phyloP scores from a whole-genome alignment of 495 filamentous ascomycete genomes.

The Aspergillus diversus region DNA sequence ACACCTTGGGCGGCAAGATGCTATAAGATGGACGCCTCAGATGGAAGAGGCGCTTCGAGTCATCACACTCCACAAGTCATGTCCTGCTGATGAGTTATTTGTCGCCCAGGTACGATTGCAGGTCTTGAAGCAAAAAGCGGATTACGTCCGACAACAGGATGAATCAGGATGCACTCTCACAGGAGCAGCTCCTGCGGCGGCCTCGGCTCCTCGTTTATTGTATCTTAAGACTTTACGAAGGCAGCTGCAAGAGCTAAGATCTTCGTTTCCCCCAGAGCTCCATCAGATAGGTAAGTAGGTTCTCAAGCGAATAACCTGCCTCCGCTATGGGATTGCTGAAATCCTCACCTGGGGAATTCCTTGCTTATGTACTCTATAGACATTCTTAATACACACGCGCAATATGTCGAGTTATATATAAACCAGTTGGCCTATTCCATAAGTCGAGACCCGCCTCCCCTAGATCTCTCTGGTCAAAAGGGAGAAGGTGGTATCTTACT shows the following conservation, averaged over 20 bases:
- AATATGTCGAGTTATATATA: slow-evolving; percentile 45
- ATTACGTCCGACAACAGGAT: slow-evolving; percentile 30
- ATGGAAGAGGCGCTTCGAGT: slow-evolving; percentile 34
- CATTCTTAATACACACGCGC: slow-evolving; percentile 34
- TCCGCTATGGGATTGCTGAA: slow-evolving; percentile 1
- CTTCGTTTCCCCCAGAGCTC: slow-evolving; percentile 22
- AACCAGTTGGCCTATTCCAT: slow-evolving; percentile 35
- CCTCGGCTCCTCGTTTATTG: slow-evolving; percentile 25
- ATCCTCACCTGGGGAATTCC: slow-evolving; percentile 1
- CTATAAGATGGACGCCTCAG: slow-evolving; percentile 33
- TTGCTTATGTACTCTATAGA: slow-evolving; percentile 16
- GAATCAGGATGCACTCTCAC: slow-evolving; percentile 21
- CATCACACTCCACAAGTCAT: slow-evolving; percentile 25
- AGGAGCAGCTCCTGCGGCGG: slow-evolving; percentile 13
- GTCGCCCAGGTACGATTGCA: slow-evolving; percentile 34
- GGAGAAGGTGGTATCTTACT: slow-evolving; percentile 14
- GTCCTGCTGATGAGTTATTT: slow-evolving; percentile 28
- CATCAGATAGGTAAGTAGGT: slow-evolving; percentile 26
- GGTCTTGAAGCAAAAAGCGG: slow-evolving; percentile 30
- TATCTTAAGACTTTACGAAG: slow-evolving; percentile 32
- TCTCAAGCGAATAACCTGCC: background rate
- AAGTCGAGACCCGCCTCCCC: slow-evolving; percentile 20
- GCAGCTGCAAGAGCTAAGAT: slow-evolving; percentile 27
- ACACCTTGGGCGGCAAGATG: slow-evolving; percentile 30
- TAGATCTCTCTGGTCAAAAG: slow-evolving; percentile 18